Evolutionary conservation across 176 grass and related monocot species (phyloP), one percentile per base, ranked within the genome.

Genomic region (Raddia guianensis): DNA sequence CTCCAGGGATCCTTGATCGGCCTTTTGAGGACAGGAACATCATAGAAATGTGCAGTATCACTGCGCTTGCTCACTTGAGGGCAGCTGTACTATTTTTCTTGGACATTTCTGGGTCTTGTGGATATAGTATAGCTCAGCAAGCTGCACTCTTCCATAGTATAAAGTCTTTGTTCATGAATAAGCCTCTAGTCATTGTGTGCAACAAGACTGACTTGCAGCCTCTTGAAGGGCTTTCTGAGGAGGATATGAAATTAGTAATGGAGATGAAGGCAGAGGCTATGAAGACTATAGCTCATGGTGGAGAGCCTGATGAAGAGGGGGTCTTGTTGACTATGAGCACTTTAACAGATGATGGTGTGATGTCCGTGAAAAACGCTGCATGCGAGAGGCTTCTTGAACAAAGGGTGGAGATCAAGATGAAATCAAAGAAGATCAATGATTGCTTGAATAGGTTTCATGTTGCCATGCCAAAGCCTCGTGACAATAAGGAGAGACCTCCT

Each of bases 131-230:
- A 14, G 84, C 68, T 7, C 92, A 95, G 59, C 92, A 95, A 81
- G 87, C 87, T 45, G 89, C 92, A 50, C 89, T 95, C 56, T 95
- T 95, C 58, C 89, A 90, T 65, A 95, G 92, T 73, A 94, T 94
- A 53, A 94, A 94, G 82, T 92, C 84, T 33, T 58, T 94, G 73
- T 94, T 94, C 78, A 89, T 94, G 87, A 92, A 90, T 59, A 94
- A 94, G 77, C 92, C 89, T 47, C 53, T 95, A 48, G 72, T 90
- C 72, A 83, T 95, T 77, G 87, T 95, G 49, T 95, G 92, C 81
- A 95, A 90, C 77, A 92, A 95, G 86, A 87, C 86, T 63, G 92
- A 95, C 58, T 78, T 95, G 63, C 89, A 90, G 87, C 89, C 89
- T 10, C 72, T 95, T 76, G 86, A 95, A 35, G 78, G 74, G 47